These are phyloP conservation scores for Allium fistulosum DNA, from an alignment of 106 monocot species.

Conservation along the genomic window DNA sequence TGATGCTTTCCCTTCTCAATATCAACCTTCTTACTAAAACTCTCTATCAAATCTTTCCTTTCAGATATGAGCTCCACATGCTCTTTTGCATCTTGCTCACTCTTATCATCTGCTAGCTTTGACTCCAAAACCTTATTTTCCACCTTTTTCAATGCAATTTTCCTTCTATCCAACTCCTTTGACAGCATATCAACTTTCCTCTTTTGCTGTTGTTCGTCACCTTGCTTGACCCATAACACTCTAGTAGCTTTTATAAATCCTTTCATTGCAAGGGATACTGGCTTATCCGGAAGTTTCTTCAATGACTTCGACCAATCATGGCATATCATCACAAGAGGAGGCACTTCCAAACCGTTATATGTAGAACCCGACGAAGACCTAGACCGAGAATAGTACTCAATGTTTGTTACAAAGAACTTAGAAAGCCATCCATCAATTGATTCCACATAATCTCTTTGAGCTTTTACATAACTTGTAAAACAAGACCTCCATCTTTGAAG, in stretches of 20 bases:
- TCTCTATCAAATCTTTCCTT: slow-evolving; percentile 51
- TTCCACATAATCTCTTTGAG: slow-evolving; percentile 76
- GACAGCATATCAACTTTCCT: slow-evolving; percentile 75
- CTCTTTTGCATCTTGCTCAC: slow-evolving; percentile 46
- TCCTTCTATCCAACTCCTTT: slow-evolving; percentile 66
- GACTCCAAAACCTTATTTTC: slow-evolving; percentile 66
- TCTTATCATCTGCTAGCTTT: slow-evolving; percentile 51
- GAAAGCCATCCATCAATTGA: slow-evolving; percentile 83
- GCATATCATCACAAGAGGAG: slow-evolving; percentile 56
- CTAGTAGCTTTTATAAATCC: slow-evolving; percentile 49
- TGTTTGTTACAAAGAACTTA: slow-evolving; percentile 66
- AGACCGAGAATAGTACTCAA: slow-evolving; percentile 39
- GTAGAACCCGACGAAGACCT: slow-evolving; percentile 25
- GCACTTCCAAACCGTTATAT: slow-evolving; percentile 10
- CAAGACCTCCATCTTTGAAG: slow-evolving; percentile 70
- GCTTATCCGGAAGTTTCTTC: slow-evolving; percentile 48
- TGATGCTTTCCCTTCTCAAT: slow-evolving; percentile 74
- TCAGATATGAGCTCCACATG: slow-evolving; percentile 48
- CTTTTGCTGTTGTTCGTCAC: slow-evolving; percentile 90
- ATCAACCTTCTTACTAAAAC: slow-evolving; percentile 47
- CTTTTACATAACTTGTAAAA: slow-evolving; percentile 55
- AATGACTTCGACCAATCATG: slow-evolving; percentile 58
- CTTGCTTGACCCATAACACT: slow-evolving; percentile 76
- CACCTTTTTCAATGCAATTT: slow-evolving; percentile 44
- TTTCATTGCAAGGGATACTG: slow-evolving; percentile 54